Evolutionary conservation across 441 rosid species (phyloP), one percentile per base, ranked within the genome.

Genomic region (Brassica balearica): DNA sequence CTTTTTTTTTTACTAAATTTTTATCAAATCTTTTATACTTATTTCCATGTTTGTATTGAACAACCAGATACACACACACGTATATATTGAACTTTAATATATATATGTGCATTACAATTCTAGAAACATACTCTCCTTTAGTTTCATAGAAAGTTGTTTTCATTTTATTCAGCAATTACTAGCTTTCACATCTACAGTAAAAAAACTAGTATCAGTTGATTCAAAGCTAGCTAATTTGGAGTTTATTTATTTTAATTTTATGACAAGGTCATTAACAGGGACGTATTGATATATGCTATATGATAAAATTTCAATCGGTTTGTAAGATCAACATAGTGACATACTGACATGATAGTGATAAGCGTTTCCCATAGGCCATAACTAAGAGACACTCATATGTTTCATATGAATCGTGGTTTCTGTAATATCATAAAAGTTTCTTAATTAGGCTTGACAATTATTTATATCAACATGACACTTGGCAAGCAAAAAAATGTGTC

Each of bases 401-500:
- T 34, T 61, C 38, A 36, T 36, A 14, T 7, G 58, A 76, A 10
- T 64, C 5, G 14, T 27, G 51, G 20, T 38, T 38, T 17, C 8
- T 3, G 3, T 17, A 8, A 41, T 8, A 71, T 56, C 75, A 23
- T 14, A 20, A 34, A 63, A 55, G 48, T 64, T 55, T 58, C 22
- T 77, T 65, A 20, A 43, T 58, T 29, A 29, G 62, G 41, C 14
- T 48, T 19, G 77, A 15, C 68, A 65, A 4, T 29, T 34, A 71
- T 27, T 65, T 58, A 61, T 65, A 27, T 20, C 53, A 65, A 41
- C 22, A 70, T 15, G 60, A 15, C 60, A 55, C 60, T 19, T 55
- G 60, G 22, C 58, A 51, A 51, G 58, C 58, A 17, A 55, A 48
- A 53, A 55, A 55, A 63, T 19, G 27, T 69, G 41, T 23, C 62